Conservation (phyloP, 257 asterid genomes). For the Solanum piurae region DNA sequence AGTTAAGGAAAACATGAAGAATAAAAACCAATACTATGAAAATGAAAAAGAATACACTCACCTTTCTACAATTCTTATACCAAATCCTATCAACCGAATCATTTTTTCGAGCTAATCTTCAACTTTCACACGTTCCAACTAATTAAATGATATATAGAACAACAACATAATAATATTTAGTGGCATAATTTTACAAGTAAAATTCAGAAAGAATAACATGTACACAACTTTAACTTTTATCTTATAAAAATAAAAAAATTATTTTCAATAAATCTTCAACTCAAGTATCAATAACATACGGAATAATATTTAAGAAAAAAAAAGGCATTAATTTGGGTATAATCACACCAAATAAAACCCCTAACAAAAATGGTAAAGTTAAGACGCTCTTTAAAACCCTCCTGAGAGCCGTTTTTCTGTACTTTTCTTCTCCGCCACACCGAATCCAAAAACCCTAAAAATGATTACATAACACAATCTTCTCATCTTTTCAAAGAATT, state of each 20-base stretch:
- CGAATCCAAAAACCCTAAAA: background rate
- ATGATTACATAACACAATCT: background rate
- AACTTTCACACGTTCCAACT: background rate
- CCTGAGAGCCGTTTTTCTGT: background rate
- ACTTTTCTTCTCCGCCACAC: background rate
- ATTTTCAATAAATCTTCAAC: background rate
- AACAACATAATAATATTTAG: background rate
- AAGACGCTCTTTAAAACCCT: background rate
- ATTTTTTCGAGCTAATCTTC: background rate
- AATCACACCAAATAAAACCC: background rate
- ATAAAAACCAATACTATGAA: background rate
- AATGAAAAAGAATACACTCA: background rate
- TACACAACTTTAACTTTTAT: background rate
- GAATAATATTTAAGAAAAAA: background rate
- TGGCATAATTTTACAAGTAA: background rate
- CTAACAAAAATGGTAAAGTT: background rate
- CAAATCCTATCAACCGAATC: too few species aligned
- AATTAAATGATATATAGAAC: too few species aligned
- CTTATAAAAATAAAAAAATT: accelerated
- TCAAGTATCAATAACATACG: background rate
- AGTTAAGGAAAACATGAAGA: background rate
- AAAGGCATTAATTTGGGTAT: background rate
- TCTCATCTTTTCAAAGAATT: background rate
- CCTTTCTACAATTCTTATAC: background rate
- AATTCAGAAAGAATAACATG: accelerated